phyloP scores from a whole-genome alignment of 75 land plant species.

The Pinus tabuliformis region DNA sequence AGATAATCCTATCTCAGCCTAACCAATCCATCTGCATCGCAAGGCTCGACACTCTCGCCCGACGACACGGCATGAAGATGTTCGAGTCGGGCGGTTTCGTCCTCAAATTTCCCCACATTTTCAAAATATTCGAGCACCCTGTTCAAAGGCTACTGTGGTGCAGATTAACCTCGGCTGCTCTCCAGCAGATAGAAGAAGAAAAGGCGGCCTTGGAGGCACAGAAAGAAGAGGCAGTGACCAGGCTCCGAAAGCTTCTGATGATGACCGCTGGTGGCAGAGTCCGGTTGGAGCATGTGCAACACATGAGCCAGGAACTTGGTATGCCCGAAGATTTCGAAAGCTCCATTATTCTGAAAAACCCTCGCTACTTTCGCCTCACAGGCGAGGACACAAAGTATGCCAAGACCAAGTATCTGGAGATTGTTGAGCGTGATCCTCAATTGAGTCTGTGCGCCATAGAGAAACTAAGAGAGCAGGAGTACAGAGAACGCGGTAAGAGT shows the following conservation, averaged over 20 bases:
- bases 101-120: conserved; percentile 61
- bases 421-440: conserved; percentile 31
- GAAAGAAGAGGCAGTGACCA: conserved; percentile 31
- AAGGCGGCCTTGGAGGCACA: conserved; percentile 24
- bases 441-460: conserved; percentile 52
- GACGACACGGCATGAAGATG: conserved; percentile 49
- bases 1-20: conserved; percentile 36
- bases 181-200: conserved; percentile 39
- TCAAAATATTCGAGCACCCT: conserved; percentile 66
- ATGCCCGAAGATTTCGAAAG: conserved; percentile 73
- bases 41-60: conserved; percentile 50
- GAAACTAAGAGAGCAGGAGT: conserved; percentile 46
- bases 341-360: conserved; percentile 49
- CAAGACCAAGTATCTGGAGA: conserved; percentile 48
- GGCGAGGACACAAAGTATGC: conserved; percentile 20
- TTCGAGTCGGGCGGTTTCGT: conserved; percentile 50
- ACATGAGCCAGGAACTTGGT: conserved; percentile 54
- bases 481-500: conserved; percentile 43
- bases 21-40: conserved; percentile 24
- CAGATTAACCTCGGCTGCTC: conserved; percentile 38
- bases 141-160: conserved; percentile 54
- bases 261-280: conserved; percentile 46
- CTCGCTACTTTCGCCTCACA: conserved; percentile 51
- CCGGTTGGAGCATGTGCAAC: conserved; percentile 51
- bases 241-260: conserved; percentile 62